Base-by-base conservation (phyloP, 345 rosid species). In the Pistacia atlantica region DNA sequence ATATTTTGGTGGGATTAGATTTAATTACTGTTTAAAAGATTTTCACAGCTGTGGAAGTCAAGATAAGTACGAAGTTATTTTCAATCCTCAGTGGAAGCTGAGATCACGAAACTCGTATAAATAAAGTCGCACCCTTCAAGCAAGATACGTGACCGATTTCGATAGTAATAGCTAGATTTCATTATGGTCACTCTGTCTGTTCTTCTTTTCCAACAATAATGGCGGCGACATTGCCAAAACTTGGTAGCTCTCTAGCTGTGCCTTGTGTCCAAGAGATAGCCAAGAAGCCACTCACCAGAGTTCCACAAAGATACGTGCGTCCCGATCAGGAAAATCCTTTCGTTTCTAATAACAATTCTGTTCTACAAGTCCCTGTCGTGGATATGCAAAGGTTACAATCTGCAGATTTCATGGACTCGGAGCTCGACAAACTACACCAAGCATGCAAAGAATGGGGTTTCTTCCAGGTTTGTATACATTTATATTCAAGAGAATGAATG, bases 381-480 rank as follows among this genome's bases (percentile, higher is more conserved):
- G 77, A 80, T 51, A 56, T 75, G 76, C 8, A 37, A 31, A 80
- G 42, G 69, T 35, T 80, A 71, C 59, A 64, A 18, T 62, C 75
- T 0, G 38, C 18, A 16, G 80, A 73, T 12, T 25, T 17, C 48
- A 33, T 45, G 42, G 68, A 80, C 6, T 28, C 69, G 13, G 83
- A 72, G 75, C 74, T 76, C 4, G 59, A 77, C 13, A 80, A 76
- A 77, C 42, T 80, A n/a, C 75, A 67, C 60, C n/a, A 4, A 20
- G 80, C 80, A 17, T 80, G 80, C 71, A 67, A 77, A 58, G 75
- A 77, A 0, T 77, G 80, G 83, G 83, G 83, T 38, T 77, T 80
- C 71, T 77, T 77, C 70, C 83, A 80, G 80, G 83, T 74, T 52
- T 52, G 68, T 62, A 4, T 52, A 11, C 17, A 6, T 38, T 38